phyloP scores from a whole-genome alignment of 345 rosid genomes.

The Orychophragmus violaceus region DNA sequence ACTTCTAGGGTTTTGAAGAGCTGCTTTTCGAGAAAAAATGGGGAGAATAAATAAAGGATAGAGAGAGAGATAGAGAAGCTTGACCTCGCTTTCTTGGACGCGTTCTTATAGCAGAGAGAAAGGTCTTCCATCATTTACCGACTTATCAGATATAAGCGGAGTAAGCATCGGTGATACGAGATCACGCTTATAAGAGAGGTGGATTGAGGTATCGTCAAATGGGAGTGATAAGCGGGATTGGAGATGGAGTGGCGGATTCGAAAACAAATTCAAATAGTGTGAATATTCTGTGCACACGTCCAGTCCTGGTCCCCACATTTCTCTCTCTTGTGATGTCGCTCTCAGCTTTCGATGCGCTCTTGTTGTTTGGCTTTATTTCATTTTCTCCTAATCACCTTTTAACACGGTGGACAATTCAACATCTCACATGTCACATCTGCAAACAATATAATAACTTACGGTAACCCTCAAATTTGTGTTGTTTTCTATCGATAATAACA shows the following conservation, averaged over 20 bases:
- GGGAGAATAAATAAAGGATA: constrained; percentile 26
- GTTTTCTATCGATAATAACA: neutral
- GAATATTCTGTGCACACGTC: constrained; percentile 32
- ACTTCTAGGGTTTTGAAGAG: constrained; percentile 76
- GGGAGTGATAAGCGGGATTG: neutral
- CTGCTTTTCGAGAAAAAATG: constrained; percentile 37
- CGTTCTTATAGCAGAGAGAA: constrained; percentile 45
- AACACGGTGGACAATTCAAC: constrained; percentile 12
- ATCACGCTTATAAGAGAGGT: neutral
- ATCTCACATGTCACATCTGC: constrained; percentile 1
- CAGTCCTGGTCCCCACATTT: constrained; percentile 29
- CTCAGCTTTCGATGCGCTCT: constrained; percentile 8
- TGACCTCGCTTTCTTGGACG: constrained; percentile 90
- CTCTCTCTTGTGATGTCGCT: constrained; percentile 19
- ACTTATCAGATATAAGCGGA: constrained; percentile 42
- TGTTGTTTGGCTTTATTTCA: neutral
- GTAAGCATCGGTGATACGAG: neutral
- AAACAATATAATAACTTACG: neutral
- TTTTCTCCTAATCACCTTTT: neutral
- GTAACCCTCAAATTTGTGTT: neutral
- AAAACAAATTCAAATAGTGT: constrained; percentile 27
- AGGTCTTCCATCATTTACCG: constrained; percentile 38
- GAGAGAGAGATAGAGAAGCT: constrained; percentile 27
- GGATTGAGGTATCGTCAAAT: rapidly evolving
- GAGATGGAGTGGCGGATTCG: constrained; percentile 27